Evolutionary conservation across 305 asterid genomes (phyloP).

Genomic region (Rubia tinctorum): DNA sequence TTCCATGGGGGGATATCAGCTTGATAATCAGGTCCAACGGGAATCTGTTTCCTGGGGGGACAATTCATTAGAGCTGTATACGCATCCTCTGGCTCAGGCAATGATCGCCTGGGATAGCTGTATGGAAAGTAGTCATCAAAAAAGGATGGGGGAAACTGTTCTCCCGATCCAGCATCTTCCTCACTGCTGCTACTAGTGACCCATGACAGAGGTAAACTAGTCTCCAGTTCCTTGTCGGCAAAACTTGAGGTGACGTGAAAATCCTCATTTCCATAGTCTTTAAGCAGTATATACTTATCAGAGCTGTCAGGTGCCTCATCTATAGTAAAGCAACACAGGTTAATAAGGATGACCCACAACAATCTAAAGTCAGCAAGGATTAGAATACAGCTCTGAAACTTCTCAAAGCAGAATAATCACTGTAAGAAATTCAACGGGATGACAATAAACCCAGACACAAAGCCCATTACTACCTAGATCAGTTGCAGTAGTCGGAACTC

Average conservation of each 20-base stretch:
- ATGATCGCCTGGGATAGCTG: constrained; percentile 34
- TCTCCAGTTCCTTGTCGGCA: constrained; percentile 25
- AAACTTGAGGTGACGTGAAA: constrained; percentile 12
- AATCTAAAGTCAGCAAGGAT: background rate
- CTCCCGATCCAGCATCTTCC: constrained; percentile 39
- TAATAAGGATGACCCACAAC: background rate
- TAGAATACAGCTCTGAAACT: background rate
- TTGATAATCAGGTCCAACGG: constrained; percentile 61
- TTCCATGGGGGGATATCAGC: constrained; percentile 65
- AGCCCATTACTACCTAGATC: constrained; percentile 33
- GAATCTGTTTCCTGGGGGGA: constrained; percentile 53
- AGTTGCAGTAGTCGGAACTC: constrained; percentile 17
- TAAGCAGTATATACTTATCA: constrained; percentile 10
- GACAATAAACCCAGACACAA: background rate
- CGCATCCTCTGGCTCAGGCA: constrained; percentile 32
- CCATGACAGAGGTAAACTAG: constrained; percentile 35
- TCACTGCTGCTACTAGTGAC: constrained; percentile 51
- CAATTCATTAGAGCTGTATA: constrained; percentile 32
- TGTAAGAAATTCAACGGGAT: background rate
- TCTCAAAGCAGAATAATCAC: background rate
- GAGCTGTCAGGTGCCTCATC: constrained; percentile 18
- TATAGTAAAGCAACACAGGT: background rate
- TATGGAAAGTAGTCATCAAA: constrained; percentile 32
- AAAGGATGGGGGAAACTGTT: constrained; percentile 22
- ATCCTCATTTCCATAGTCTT: constrained; percentile 12